Evolutionary conservation across 2,329 filamentous ascomycete genomes (phyloP).

Genomic region (Alternaria atra): DNA sequence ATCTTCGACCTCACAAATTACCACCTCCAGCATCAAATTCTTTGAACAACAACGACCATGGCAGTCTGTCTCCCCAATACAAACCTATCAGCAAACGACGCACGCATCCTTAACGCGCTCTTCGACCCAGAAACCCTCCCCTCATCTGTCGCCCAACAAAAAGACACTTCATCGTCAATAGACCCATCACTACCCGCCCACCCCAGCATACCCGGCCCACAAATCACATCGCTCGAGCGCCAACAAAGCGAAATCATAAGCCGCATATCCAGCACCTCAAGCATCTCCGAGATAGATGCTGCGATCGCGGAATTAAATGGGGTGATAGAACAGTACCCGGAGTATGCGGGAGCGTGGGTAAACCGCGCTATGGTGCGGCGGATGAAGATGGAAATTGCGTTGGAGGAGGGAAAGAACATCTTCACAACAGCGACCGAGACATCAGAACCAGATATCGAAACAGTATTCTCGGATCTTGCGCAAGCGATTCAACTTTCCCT

Average conservation of each 20-base stretch:
- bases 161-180: conserved; percentile 57
- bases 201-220: conserved; percentile 49
- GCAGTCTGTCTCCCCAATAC: conserved; percentile 57
- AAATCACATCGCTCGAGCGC: conserved; percentile 54
- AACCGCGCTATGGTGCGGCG: conserved; percentile 76
- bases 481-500: conserved; percentile 65
- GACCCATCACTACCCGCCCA: conserved; percentile 51
- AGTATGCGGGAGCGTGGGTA: conserved; percentile 76
- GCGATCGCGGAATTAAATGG: conserved; percentile 56
- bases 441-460: conserved; percentile 15
- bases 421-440: conserved; percentile 23
- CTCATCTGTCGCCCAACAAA: conserved; percentile 61
- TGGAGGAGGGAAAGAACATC: conserved; percentile 16
- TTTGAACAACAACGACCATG: conserved; percentile 21
- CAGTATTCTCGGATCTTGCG: conserved; percentile 48
- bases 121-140: conserved; percentile 54
- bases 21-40: not conserved
- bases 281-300: conserved; percentile 19
- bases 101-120: conserved; percentile 49
- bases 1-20: not conserved
- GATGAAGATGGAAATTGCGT: conserved; percentile 60
- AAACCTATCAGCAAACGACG: conserved; percentile 48
- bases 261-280: conserved; percentile 27
- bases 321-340: conserved; percentile 67
- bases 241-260: conserved; percentile 57